These are phyloP conservation scores for Kodamaea fukazawae DNA, from an alignment of 805 yeast species.

Conservation along the genomic window DNA sequence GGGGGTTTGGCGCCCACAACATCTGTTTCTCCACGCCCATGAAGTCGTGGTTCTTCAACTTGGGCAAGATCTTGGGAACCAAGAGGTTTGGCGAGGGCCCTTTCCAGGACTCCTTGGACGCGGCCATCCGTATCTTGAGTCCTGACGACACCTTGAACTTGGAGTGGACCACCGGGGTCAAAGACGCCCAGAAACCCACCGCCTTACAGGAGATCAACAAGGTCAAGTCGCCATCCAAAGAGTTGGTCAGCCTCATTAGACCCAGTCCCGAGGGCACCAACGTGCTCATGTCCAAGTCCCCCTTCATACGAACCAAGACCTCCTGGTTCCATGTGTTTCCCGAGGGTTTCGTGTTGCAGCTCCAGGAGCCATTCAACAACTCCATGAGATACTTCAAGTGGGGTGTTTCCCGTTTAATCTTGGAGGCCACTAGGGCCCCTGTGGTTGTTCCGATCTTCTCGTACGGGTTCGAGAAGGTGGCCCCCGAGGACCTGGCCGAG, in stretches of 20 bases:
- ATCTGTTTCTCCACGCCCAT: slow-evolving; percentile 68
- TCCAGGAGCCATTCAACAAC: slow-evolving; percentile 71
- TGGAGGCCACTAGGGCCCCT: slow-evolving; percentile 83
- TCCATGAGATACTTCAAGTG: slow-evolving; percentile 95
- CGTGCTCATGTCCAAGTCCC: slow-evolving; percentile 34
- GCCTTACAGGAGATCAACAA: slow-evolving; percentile 40
- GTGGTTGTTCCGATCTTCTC: slow-evolving; percentile 83
- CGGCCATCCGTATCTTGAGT: slow-evolving; percentile 73
- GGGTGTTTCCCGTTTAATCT: slow-evolving; percentile 84
- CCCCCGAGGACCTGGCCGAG: slow-evolving; percentile 67
- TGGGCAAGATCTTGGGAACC: slow-evolving; percentile 87
- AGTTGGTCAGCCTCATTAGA: slow-evolving; percentile 19
- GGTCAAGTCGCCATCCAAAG: slow-evolving; percentile 7
- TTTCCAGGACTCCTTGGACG: slow-evolving; percentile 86
- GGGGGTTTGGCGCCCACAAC: slow-evolving; percentile 95
- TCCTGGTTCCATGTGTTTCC: slow-evolving; percentile 96
- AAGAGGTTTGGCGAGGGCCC: slow-evolving; percentile 91
- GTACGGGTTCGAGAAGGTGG: slow-evolving; percentile 81
- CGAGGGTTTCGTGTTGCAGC: slow-evolving; percentile 88
- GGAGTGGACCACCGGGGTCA: slow-evolving; percentile 36
- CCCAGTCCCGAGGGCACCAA: slow-evolving; percentile 31
- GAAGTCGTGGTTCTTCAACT: slow-evolving; percentile 63
- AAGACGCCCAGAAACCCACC: slow-evolving; percentile 27
- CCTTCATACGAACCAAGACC: slow-evolving; percentile 60
- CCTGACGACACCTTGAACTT: slow-evolving; percentile 68